Evolutionary conservation across 805 yeast genomes (phyloP).

Genomic region (Kodamaea hsintzibuensis): DNA sequence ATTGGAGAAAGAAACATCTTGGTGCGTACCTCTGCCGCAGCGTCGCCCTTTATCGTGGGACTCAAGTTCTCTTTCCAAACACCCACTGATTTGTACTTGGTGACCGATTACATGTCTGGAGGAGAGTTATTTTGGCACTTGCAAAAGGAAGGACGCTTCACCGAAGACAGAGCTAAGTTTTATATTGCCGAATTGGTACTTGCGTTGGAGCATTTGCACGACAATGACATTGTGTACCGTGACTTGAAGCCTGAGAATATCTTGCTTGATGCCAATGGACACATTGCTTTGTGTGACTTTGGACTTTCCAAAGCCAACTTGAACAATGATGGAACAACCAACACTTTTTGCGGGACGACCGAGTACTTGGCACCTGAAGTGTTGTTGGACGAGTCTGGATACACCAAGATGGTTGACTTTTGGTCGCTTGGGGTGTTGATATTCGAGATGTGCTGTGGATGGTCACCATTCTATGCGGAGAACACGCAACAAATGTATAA

Average conservation of each 20-base stretch:
- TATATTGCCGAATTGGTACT: conserved; percentile 94
- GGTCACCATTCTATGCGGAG: conserved; percentile 98
- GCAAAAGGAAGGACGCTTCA: conserved; percentile 93
- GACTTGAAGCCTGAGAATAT: conserved; percentile 98
- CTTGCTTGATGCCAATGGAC: conserved; percentile 93
- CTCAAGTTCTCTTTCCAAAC: conserved; percentile 96
- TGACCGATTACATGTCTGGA: conserved; percentile 97
- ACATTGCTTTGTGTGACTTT: conserved; percentile 95
- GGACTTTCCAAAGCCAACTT: conserved; percentile 94
- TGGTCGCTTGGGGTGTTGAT: conserved; percentile 97
- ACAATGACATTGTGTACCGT: conserved; percentile 93
- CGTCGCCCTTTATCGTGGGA: conserved; percentile 92
- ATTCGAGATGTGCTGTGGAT: conserved; percentile 99
- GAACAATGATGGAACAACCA: conserved; percentile 83
- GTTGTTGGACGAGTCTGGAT: conserved; percentile 90
- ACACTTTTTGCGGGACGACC: conserved; percentile 97
- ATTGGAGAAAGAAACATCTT: conserved; percentile 95
- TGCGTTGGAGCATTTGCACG: conserved; percentile 92
- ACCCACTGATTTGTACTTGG: conserved; percentile 85
- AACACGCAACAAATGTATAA: conserved; percentile 98
- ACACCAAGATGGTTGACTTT: conserved; percentile 98
- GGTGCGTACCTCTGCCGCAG: conserved; percentile 87
- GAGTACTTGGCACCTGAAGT: conserved; percentile 98
- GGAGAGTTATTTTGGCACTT: conserved; percentile 97
- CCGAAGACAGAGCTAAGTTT: conserved; percentile 92